These are phyloP conservation scores for Candolleomyces aberdarensis DNA, from an alignment of 768 basidiomycete genomes.

Conservation along the genomic window DNA sequence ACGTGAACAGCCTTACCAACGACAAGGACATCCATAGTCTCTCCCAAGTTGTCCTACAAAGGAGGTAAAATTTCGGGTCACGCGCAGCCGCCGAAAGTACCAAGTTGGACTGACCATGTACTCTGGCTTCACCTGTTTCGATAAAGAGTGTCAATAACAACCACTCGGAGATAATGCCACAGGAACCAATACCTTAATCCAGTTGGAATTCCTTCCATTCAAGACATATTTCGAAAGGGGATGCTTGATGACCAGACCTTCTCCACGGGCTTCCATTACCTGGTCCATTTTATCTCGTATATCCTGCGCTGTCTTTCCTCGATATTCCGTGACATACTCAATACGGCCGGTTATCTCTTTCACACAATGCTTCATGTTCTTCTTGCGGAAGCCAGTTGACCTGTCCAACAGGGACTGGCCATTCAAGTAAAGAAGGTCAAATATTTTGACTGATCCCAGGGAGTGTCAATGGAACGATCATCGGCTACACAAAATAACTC, in stretches of 20 bases:
- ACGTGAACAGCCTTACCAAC: slow-evolving; percentile 52
- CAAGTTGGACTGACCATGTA: slow-evolving; percentile 59
- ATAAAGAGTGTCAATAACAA: neutral
- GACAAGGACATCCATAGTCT: slow-evolving; percentile 89
- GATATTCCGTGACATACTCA: slow-evolving; percentile 71
- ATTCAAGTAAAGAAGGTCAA: slow-evolving; percentile 90
- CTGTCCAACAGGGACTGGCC: slow-evolving; percentile 73
- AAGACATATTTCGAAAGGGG: slow-evolving; percentile 75
- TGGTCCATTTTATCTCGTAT: slow-evolving; percentile 78
- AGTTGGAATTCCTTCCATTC: slow-evolving; percentile 85
- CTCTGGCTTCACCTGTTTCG: slow-evolving; percentile 71
- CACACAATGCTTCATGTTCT: slow-evolving; percentile 67
- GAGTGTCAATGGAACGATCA: neutral
- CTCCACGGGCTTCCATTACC: slow-evolving; percentile 82
- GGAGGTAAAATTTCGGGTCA: neutral
- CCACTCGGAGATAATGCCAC: neutral
- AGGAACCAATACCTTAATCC: slow-evolving; percentile 72
- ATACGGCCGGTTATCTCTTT: slow-evolving; percentile 73
- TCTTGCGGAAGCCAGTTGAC: slow-evolving; percentile 73
- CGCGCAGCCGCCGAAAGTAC: neutral
- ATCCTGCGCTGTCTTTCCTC: slow-evolving; percentile 78
- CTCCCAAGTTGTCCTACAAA: slow-evolving; percentile 81
- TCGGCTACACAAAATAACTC: slow-evolving; percentile 26
- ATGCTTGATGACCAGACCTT: slow-evolving; percentile 92
- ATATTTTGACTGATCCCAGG: slow-evolving; percentile 76